Evolutionary conservation across 331 rosid species (phyloP), one percentile per base, ranked within the genome.

Genomic region (Quercus phellos): DNA sequence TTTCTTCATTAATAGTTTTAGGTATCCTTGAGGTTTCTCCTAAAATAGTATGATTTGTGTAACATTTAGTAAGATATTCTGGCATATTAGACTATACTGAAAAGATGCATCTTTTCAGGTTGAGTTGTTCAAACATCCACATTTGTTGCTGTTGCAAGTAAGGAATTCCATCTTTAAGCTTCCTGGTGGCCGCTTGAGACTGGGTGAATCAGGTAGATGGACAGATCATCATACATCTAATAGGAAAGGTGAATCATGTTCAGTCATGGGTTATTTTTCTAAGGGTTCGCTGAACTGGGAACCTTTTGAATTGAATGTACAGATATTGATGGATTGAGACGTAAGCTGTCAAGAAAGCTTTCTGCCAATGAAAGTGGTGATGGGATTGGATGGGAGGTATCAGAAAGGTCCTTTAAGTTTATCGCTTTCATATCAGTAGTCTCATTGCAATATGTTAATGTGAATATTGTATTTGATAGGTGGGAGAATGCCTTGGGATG

Each of bases 61-160:
- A 42, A 64, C 55, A 38, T 32, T 26, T 51, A 51, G 35, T 19
- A n/a, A 21, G 22, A 55, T 35, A 51, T n/a, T 10, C 1, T 14
- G 42, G 9, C 34, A 14, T 76, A 42, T 68, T 72, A 72, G 55
- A 67, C 51, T 79, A 32, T 76, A 35, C n/a, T 79, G 79, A 74
- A 64, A 42, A 21, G 55, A 78, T 70, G 53, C 6, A 17, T 50
- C 42, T 64, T 21, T 82, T 81, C 88, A 94, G 98, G 97, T 94
- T 56, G 99, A 94, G 80, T 82, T 94, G 89, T 94, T 94, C 85
- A 89, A 92, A 70, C 95, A 94, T 79, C 99, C 98, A 4, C 99
- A 94, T 81, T 66, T 92, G 85, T 74, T 94, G 82, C 21, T 94
- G 55, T 84, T 90, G 82, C 99, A 92, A 94, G 80, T 90, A 70